Evolutionary conservation across 2,329 filamentous ascomycete species (phyloP).

Genomic region (Penicillium oxalicum): DNA sequence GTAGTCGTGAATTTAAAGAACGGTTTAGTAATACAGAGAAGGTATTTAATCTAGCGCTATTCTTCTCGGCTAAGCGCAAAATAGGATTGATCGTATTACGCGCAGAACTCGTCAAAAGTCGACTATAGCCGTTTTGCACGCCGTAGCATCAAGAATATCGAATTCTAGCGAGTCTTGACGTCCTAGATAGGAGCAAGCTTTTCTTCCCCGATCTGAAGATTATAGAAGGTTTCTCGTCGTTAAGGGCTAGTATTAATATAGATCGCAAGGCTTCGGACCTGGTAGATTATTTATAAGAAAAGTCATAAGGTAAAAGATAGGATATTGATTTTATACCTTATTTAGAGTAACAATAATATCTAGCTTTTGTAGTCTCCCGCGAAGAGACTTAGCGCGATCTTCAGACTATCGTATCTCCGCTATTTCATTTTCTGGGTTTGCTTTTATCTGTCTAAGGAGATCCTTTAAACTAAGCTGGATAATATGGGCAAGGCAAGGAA

Average conservation of each 20-base stretch:
- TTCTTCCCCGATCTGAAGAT: not conserved
- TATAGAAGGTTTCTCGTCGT: constrained; percentile 1
- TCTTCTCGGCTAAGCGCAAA: not conserved
- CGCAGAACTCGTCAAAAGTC: not conserved
- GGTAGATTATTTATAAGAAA: not conserved
- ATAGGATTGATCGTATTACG: not conserved
- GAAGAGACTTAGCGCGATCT: too few species aligned
- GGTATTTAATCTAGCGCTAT: not conserved
- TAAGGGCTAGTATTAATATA: constrained; percentile 7
- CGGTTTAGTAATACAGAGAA: not conserved
- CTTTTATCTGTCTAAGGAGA: not conserved
- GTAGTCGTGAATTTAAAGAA: not conserved
- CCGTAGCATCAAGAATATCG: constrained; percentile 9
- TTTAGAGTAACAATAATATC: not conserved
- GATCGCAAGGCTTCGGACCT: constrained; percentile 5
- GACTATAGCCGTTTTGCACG: constrained; percentile 1
- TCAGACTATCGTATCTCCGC: too few species aligned
- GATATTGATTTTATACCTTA: not conserved
- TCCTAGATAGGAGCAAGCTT: constrained; percentile 13
- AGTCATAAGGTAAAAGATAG: not conserved
- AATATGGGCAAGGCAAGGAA: not conserved
- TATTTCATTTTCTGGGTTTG: not conserved
- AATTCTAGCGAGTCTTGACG: constrained; percentile 10
- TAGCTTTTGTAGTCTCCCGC: too few species aligned
- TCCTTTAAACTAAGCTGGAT: not conserved